These are phyloP conservation scores for Rhizophagus sp. DNA, from an alignment of 192 early-diverging fungal species.

Conservation along the genomic window DNA sequence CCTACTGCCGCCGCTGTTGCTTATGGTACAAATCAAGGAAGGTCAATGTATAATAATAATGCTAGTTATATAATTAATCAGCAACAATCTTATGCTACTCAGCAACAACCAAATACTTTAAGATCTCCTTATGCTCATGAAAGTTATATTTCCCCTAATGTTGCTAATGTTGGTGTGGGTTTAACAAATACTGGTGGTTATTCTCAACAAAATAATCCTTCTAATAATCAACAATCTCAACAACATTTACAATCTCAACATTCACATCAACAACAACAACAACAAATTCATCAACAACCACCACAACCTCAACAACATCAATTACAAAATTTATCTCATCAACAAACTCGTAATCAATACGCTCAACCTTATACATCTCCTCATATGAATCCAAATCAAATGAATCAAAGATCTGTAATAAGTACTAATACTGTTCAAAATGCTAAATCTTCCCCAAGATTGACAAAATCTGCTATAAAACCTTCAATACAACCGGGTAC, in stretches of 20 bases:
- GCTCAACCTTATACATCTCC: neutral
- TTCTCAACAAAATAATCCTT: constrained; percentile 12
- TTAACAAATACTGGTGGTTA: neutral
- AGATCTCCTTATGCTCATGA: constrained; percentile 1
- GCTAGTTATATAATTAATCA: constrained; percentile 19
- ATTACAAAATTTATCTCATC: constrained; percentile 7
- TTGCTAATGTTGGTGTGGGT: constrained; percentile 1
- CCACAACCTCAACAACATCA: neutral
- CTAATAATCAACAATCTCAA: constrained; percentile 16
- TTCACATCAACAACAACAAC: constrained; percentile 29
- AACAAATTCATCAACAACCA: constrained; percentile 9
- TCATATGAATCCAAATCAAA: neutral
- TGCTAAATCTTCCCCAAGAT: neutral
- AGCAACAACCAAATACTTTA: neutral
- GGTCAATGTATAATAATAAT: constrained; percentile 1
- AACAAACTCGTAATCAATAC: constrained; percentile 14
- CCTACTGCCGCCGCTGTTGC: neutral
- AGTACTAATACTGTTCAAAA: neutral
- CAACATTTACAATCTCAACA: constrained; percentile 27
- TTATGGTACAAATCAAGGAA: constrained; percentile 28
- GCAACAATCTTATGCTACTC: constrained; percentile 19
- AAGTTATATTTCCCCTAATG: neutral
- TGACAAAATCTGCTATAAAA: neutral
- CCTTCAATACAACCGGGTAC: neutral
- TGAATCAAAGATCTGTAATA: neutral